A percentile compares a stretch with the other conserved stretches of the same genome.
phyloP scores from a whole-genome alignment of 2,329 filamentous ascomycete species.

The Neonectria faginata region DNA sequence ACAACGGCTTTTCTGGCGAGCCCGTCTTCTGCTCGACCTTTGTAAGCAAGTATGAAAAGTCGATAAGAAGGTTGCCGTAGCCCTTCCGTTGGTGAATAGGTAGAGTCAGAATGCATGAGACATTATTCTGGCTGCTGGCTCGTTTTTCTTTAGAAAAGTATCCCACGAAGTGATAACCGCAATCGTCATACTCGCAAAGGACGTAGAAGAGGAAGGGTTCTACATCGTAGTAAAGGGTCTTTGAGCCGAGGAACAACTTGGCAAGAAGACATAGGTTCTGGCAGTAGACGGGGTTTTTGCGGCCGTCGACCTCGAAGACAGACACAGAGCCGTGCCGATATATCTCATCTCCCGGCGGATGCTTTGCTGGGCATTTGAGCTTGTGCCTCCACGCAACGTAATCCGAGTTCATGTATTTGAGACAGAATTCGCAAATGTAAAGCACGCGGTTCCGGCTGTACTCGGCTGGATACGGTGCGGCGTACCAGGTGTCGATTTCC shows the following conservation, averaged over 20 bases:
- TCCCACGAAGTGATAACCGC: slow-evolving; percentile 96
- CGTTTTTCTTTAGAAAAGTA: slow-evolving; percentile 99
- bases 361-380: slow-evolving; percentile 94
- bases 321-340: slow-evolving; percentile 92
- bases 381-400: slow-evolving; percentile 99
- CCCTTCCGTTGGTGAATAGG: slow-evolving; percentile 98
- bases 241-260: slow-evolving; percentile 97
- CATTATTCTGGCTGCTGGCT: slow-evolving; percentile 93
- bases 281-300: slow-evolving; percentile 98
- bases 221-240: slow-evolving; percentile 97
- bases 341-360: slow-evolving; percentile 97
- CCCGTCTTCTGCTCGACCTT: slow-evolving; percentile 93
- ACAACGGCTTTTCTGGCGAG: slow-evolving; percentile 95
- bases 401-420: slow-evolving; percentile 99
- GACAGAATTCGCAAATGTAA: slow-evolving; percentile 99
- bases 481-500: slow-evolving; percentile 99
- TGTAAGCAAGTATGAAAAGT: slow-evolving; percentile 97
- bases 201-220: slow-evolving; percentile 98
- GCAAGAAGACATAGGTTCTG: slow-evolving; percentile 96
- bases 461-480: slow-evolving; percentile 96
- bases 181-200: slow-evolving; percentile 91
- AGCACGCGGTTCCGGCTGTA: slow-evolving; percentile 96
- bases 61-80: slow-evolving; percentile 95
- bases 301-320: slow-evolving; percentile 97
- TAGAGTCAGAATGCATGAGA: slow-evolving; percentile 95